Percentiles rank a stretch among this genome's conserved stretches.
Evolutionary conservation across 768 basidiomycete species (phyloP).

Genomic region (Lentinula aciculospora): DNA sequence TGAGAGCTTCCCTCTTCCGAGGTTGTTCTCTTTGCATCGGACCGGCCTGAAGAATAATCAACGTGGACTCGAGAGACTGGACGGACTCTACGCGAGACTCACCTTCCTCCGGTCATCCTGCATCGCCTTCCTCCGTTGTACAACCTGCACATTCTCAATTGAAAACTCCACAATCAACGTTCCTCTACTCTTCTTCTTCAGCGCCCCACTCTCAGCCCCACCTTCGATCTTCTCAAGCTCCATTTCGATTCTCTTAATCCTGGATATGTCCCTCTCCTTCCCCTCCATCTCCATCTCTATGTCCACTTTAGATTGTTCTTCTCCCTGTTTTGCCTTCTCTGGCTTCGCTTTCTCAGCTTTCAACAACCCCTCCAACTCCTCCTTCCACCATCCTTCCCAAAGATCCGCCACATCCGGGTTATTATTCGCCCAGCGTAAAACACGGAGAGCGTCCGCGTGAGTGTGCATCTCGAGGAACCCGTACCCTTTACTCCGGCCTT

Average conservation of each 20-base stretch:
- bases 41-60: neutral
- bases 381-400: conserved; percentile 81
- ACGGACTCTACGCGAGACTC: neutral
- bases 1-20: conserved; percentile 8
- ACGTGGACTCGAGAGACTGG: neutral
- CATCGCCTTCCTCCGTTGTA: conserved; percentile 63
- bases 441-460: conserved; percentile 86
- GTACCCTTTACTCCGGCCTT: conserved; percentile 88
- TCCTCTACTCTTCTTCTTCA: conserved; percentile 31
- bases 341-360: conserved; percentile 32
- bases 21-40: conserved; percentile 8
- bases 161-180: conserved; percentile 90
- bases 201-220: conserved; percentile 13
- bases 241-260: conserved; percentile 48
- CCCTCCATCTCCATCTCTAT: too few species aligned
- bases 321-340: conserved; percentile 28
- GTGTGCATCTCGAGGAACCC: conserved; percentile 80
- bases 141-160: conserved; percentile 92
- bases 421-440: conserved; percentile 93
- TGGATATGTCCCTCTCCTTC: conserved; percentile 34
- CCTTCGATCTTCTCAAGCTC: conserved; percentile 35
- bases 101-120: conserved; percentile 32
- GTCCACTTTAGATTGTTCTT: too few species aligned
- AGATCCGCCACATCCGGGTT: conserved; percentile 61
- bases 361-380: conserved; percentile 57